Evolutionary conservation across 2,329 filamentous ascomycete genomes (phyloP).

Genomic region (Botrytis byssoidea): DNA sequence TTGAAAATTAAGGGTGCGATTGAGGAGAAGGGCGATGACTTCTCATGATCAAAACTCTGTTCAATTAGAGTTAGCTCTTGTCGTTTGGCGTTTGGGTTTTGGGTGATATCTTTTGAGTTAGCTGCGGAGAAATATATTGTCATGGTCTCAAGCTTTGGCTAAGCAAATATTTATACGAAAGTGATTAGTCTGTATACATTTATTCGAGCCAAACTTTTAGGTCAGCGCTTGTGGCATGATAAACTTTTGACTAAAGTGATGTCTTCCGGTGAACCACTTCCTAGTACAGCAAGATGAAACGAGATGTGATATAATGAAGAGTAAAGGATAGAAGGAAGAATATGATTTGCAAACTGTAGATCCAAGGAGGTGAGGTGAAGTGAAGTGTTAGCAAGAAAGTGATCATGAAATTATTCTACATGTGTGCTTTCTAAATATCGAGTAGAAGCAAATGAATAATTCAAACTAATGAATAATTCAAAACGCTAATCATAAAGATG

Average conservation of each 20-base stretch:
- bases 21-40: conserved; percentile 67
- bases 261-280: neutral
- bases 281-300: too few relatives aligned
- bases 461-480: neutral
- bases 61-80: neutral
- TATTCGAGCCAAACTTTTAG: neutral
- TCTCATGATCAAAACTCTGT: conserved; percentile 49
- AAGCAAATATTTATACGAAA: neutral
- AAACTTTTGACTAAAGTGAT: neutral
- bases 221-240: neutral
- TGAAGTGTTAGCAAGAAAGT: neutral
- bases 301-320: too few relatives aligned
- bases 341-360: neutral
- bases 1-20: conserved; percentile 82
- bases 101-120: conserved; percentile 2
- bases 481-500: neutral
- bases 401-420: neutral
- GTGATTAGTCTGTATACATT: neutral
- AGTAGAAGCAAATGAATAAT: neutral
- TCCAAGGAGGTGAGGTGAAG: neutral
- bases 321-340: neutral
- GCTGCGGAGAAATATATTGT: conserved; percentile 10
- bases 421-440: neutral
- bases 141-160: neutral
- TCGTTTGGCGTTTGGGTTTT: conserved; percentile 17